These are phyloP conservation scores for Yamadazyma triangularis DNA, from an alignment of 1,139 yeast species.

Conservation along the genomic window DNA sequence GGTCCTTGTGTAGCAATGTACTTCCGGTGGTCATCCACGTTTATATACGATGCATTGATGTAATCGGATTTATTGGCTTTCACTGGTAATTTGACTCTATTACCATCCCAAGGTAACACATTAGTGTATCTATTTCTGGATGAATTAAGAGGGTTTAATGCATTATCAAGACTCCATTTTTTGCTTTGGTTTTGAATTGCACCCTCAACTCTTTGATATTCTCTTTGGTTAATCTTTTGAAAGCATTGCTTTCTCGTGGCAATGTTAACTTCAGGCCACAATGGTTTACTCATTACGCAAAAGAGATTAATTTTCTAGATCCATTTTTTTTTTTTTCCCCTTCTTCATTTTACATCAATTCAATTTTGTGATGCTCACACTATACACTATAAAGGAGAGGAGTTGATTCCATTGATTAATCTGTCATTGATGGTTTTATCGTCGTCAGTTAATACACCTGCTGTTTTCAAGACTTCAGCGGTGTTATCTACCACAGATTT, in stretches of 20 bases:
- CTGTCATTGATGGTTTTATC: slow-evolving; percentile 27
- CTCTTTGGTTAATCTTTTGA: slow-evolving; percentile 5
- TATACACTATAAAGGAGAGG: slow-evolving; percentile 18
- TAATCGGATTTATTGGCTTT: slow-evolving; percentile 14
- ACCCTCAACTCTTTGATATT: slow-evolving; percentile 1
- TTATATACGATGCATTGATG: slow-evolving; percentile 40
- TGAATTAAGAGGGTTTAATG: slow-evolving; percentile 4
- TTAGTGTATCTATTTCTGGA: slow-evolving; percentile 37
- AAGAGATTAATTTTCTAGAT: too few relatives aligned
- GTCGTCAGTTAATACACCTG: slow-evolving; percentile 50
- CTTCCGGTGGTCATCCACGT: slow-evolving; percentile 10
- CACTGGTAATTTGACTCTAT: slow-evolving; percentile 29
- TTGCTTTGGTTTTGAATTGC: background rate
- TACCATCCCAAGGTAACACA: slow-evolving; percentile 40
- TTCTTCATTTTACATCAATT: background rate
- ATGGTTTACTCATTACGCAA: slow-evolving; percentile 7
- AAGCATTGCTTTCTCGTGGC: slow-evolving; percentile 6
- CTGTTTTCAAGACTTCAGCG: slow-evolving; percentile 50
- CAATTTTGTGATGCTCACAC: background rate
- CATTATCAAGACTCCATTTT: slow-evolving; percentile 4
- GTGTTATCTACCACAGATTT: slow-evolving; percentile 47
- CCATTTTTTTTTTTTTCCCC: slow-evolving; percentile 1
- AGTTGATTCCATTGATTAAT: slow-evolving; percentile 32
- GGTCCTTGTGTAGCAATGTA: slow-evolving; percentile 62
- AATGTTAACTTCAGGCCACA: slow-evolving; percentile 6